A percentile compares a stretch with the other conserved stretches of the same genome.
These are phyloP conservation scores for Plantago major DNA, from an alignment of 257 asterid species.

Conservation along the genomic window DNA sequence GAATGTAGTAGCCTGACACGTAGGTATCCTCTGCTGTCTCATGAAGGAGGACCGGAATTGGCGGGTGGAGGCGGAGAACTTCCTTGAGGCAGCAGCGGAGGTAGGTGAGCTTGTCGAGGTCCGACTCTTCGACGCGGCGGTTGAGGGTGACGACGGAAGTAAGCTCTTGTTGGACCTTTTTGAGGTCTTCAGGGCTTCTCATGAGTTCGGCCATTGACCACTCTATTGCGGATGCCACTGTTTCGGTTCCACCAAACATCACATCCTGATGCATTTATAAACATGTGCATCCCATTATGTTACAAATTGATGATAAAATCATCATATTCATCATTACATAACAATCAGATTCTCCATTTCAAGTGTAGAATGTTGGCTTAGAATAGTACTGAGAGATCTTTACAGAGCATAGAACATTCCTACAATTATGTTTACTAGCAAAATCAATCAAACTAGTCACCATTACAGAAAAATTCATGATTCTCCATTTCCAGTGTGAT, in stretches of 20 bases:
- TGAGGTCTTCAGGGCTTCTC: slow-evolving; percentile 63
- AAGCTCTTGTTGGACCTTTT: slow-evolving; percentile 67
- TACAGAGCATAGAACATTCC: too few relatives aligned
- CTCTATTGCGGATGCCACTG: slow-evolving; percentile 87
- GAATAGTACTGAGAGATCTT: not conserved
- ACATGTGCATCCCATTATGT: too few relatives aligned
- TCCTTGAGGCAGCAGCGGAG: slow-evolving; percentile 67
- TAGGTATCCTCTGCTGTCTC: slow-evolving; percentile 58
- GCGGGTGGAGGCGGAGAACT: slow-evolving; percentile 87
- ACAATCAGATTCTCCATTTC: not conserved
- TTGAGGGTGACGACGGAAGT: slow-evolving; percentile 52
- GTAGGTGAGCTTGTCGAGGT: slow-evolving; percentile 58
- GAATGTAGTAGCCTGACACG: slow-evolving; percentile 63
- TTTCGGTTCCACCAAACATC: slow-evolving; percentile 93
- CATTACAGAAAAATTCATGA: too few relatives aligned
- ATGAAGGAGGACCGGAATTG: slow-evolving; percentile 90
- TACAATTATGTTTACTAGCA: too few relatives aligned
- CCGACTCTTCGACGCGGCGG: slow-evolving; percentile 68
- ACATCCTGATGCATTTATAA: slow-evolving; percentile 46
- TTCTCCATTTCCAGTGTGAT: too few relatives aligned
- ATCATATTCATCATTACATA: too few relatives aligned
- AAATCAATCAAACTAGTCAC: too few relatives aligned
- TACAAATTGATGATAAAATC: not conserved
- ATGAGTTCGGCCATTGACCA: slow-evolving; percentile 93
- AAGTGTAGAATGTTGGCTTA: not conserved